A percentile compares a stretch with the other conserved stretches of the same genome.
These are phyloP conservation scores for Cutaneotrichosporon dermatis DNA, from an alignment of 1,284 basidiomycete genomes.

Conservation along the genomic window DNA sequence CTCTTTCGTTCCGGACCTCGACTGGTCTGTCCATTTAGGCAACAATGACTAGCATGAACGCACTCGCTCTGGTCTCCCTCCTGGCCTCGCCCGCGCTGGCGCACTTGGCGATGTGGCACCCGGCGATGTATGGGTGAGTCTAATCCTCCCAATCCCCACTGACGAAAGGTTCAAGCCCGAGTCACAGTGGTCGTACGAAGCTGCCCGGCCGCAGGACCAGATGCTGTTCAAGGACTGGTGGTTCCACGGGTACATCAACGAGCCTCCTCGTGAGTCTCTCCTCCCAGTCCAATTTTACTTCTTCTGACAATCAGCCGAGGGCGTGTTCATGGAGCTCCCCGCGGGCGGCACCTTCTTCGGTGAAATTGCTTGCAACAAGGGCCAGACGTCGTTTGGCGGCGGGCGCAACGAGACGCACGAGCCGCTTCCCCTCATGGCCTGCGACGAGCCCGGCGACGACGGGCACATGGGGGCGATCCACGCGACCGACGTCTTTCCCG, in stretches of 20 bases:
- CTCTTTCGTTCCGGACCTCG: no score
- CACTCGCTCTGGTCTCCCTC: no score
- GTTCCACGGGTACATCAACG: slow-evolving; percentile 52
- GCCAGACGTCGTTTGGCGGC: slow-evolving; percentile 23
- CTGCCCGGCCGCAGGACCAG: slow-evolving; percentile 55
- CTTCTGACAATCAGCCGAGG: slow-evolving; percentile 12
- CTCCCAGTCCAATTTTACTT: no score
- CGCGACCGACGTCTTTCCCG: background rate
- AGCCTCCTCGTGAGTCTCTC: slow-evolving; percentile 24
- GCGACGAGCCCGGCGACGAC: background rate
- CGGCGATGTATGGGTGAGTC: slow-evolving; percentile 42
- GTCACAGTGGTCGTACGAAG: slow-evolving; percentile 44
- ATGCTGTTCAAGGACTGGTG: slow-evolving; percentile 63
- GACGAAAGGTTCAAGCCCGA: slow-evolving; percentile 48
- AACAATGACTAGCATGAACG: no score
- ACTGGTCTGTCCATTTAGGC: no score
- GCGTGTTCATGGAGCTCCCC: slow-evolving; percentile 38
- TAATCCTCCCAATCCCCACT: background rate
- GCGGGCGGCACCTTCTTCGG: slow-evolving; percentile 36
- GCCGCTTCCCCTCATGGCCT: background rate
- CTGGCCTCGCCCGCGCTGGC: slow-evolving; percentile 18
- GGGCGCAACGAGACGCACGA: no score
- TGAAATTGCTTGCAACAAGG: slow-evolving; percentile 40
- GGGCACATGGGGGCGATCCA: background rate
- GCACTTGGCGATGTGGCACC: slow-evolving; percentile 42